Evolutionary conservation across 164 flowering plant species (phyloP), one percentile per base, ranked within the genome.

Genomic region (Macadamia tetraphylla): DNA sequence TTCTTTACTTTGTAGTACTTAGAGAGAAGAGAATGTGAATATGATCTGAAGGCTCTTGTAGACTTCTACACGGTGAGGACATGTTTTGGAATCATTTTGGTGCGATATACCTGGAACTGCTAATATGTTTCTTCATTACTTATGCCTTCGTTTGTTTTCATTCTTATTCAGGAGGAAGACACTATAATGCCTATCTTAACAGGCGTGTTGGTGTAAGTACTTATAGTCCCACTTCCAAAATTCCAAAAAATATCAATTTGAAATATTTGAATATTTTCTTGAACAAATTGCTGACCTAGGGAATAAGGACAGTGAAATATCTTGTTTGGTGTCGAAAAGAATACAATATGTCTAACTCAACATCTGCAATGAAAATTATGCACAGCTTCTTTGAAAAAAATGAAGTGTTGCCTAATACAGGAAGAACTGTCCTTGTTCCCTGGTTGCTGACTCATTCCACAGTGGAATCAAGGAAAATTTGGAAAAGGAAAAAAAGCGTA

Each of bases 11-110:
- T 83, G 78, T 57, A 94, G 99, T 95, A 92, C 79, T 76, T 95
- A 81, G 98, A 92, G 77, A 75, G 83, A 66, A 86, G 99, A 77
- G 99, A 95, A 72, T 92, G 98, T 40, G 99, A 95, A 70, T 95
- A 92, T 74, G 98, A 95, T 71, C 72, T 64, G 11, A 92, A 89
- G 82, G 82, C 91, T 15, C 65, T 78, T 35, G 93, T 91, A 6
- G 86, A 95, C 74, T 90, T 95, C 58, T 95, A 82, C 83, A 85
- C 74, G 88, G 99, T 86, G 32, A 75, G 86, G n/a, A 53, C 29
- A 6, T 49, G 51, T 29, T 46, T 62, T 12, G n/a, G 29, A 31
- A 42, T 14, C 11, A 10, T 65, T 18, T 11, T 70, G 6, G 2
- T 43, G 40, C 17, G 43, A 5, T 32, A 6, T 51, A 23, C 58